Conservation (phyloP, 2,329 filamentous ascomycete species). For the Aspergillus fijiensis region DNA sequence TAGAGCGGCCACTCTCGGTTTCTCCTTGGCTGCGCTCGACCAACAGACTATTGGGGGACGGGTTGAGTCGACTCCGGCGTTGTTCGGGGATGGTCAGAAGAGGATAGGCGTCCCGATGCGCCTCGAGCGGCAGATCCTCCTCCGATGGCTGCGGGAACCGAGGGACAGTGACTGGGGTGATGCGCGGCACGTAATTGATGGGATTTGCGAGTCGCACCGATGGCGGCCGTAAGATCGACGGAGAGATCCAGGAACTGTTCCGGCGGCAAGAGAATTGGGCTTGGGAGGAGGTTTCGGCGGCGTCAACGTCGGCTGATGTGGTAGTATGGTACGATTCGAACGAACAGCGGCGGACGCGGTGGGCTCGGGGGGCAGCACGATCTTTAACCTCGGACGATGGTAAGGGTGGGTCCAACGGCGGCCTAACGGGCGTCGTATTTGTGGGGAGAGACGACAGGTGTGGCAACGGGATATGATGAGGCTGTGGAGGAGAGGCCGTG, state of each 20-base stretch:
- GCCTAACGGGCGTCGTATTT: slow-evolving; percentile 29
- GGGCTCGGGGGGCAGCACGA: slow-evolving; percentile 15
- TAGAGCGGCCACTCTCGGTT: slow-evolving; percentile 52
- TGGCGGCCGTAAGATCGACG: slow-evolving; percentile 35
- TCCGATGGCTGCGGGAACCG: slow-evolving; percentile 32
- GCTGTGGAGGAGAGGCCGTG: slow-evolving; percentile 15
- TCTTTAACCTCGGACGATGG: slow-evolving; percentile 43
- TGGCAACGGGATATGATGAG: slow-evolving; percentile 8
- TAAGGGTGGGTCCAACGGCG: slow-evolving; percentile 24
- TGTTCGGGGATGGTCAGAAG: slow-evolving; percentile 59
- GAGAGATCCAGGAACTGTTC: slow-evolving; percentile 18
- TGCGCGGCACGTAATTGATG: slow-evolving; percentile 59
- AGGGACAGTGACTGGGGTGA: slow-evolving; percentile 48
- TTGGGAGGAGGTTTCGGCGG: slow-evolving; percentile 11
- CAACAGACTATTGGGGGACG: slow-evolving; percentile 46
- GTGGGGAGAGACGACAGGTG: slow-evolving; percentile 15
- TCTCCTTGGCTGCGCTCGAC: slow-evolving; percentile 50
- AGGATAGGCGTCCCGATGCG: slow-evolving; percentile 53
- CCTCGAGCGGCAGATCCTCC: slow-evolving; percentile 35
- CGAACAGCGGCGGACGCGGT: slow-evolving; percentile 17
- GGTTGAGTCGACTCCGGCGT: slow-evolving; percentile 54
- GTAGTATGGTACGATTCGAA: slow-evolving; percentile 16
- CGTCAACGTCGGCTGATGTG: slow-evolving; percentile 14
- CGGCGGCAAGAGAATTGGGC: slow-evolving; percentile 12
- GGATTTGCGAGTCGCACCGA: slow-evolving; percentile 61